Evolutionary conservation across 2,329 filamentous ascomycete genomes (phyloP).

Genomic region (Keithomyces neogunnii): DNA sequence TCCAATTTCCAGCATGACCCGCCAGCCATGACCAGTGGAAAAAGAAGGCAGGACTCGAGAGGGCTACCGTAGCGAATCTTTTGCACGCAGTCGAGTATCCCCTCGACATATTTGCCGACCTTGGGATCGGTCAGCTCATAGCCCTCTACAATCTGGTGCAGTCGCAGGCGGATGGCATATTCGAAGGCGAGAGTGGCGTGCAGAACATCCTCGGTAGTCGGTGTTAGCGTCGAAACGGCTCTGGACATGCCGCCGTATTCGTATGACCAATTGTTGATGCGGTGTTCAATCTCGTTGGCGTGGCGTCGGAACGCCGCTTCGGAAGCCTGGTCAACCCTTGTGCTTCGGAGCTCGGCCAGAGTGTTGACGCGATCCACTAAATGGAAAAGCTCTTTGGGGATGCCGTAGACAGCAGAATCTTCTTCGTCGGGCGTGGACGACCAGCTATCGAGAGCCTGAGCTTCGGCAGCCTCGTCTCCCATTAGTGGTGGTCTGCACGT

Average conservation of each 20-base stretch:
- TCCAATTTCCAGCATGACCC: constrained; percentile 26
- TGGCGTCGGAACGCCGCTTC: constrained; percentile 21
- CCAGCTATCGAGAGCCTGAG: constrained; percentile 17
- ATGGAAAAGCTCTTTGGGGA: constrained; percentile 27
- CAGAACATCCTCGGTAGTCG: constrained; percentile 20
- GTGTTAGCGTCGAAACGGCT: constrained; percentile 14
- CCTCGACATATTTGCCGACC: constrained; percentile 22
- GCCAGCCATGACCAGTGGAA: constrained; percentile 33
- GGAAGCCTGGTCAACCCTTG: constrained; percentile 19
- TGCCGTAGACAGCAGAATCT: constrained; percentile 25
- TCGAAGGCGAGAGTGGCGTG: constrained; percentile 30
- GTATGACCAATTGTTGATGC: constrained; percentile 28
- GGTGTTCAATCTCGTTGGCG: constrained; percentile 21
- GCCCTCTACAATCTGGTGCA: constrained; percentile 34
- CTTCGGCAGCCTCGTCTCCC: constrained; percentile 21
- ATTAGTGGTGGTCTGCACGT: constrained; percentile 26
- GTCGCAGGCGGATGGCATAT: constrained; percentile 29
- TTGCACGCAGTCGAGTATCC: constrained; percentile 27
- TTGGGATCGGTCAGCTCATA: constrained; percentile 26
- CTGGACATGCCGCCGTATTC: constrained; percentile 19
- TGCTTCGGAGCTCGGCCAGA: constrained; percentile 23
- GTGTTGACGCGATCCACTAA: constrained; percentile 24
- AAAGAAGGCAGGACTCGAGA: constrained; percentile 30
- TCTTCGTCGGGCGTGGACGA: constrained; percentile 19
- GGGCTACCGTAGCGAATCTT: constrained; percentile 32